Base-by-base conservation (phyloP, 768 basidiomycete species). In the Termitomyces sp. region DNA sequence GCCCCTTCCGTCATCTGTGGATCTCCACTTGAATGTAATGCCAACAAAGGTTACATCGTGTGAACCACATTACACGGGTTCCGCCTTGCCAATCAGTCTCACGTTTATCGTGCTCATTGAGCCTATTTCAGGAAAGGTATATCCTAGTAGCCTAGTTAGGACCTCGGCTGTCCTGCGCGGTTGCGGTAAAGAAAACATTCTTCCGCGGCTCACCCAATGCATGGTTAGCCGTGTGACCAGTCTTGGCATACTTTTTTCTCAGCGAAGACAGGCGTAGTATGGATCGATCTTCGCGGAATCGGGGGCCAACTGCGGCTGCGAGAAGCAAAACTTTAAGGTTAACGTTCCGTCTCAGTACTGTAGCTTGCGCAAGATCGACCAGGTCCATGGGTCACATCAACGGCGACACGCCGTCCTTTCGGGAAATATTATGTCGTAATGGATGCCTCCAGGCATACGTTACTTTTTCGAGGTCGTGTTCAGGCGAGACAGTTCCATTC, bases 351-450 rank as follows among this genome's bases (percentile, higher is more conserved):
- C 26, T 56, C 55, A 49, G 50, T 51, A 51, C 26, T 51, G 55
- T 50, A 43, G 30, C 19, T 33, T 56, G 26, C 48, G 21, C 28
- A 56, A 15, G 41, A 56, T 56, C 42, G 41, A 31, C 41, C 30
- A 50, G 44, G n/a, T 42, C 5, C 31, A 35, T 31, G 47, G 47
- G 50, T 31, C 30, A 45, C 50, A 43, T 55, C 45, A 49, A 38
- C 58, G 54, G 58, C 44, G 33, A 55, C 35, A 45, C 41, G 55
- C 51, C 59, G 50, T 48, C 23, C 35, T 53, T 50, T 45, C 26
- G 55, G 50, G 37, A 28, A n/a, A 40, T 17, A 3, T 26, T 41
- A n/a, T 54, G 46, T 17, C 35, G 54, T 54, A 48, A 54, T 41
- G 43, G 45, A 26, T 41, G 28, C 28, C 26, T 54, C 23, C 37